These are phyloP conservation scores for Musa acuminata DNA, from an alignment of 176 grass and related monocot genomes.

Conservation along the genomic window DNA sequence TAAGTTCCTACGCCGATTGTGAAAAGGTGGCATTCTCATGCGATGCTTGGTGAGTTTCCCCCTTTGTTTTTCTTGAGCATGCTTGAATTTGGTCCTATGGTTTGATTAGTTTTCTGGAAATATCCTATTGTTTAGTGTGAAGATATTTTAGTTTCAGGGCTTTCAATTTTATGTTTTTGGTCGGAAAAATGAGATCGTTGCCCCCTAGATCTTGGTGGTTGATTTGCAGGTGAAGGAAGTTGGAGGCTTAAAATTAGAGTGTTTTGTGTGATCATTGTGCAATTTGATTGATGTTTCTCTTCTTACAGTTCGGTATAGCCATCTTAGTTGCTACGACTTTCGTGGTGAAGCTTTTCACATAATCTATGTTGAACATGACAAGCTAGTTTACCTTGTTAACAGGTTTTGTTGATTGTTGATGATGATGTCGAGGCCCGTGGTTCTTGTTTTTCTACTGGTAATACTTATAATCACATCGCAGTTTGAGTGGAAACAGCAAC, in stretches of 20 bases:
- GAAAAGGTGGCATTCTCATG: not conserved
- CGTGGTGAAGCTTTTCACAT: not conserved
- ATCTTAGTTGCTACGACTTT: not conserved
- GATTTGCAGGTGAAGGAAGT: not conserved
- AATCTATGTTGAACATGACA: not conserved
- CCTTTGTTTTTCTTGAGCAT: not conserved
- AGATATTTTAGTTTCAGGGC: not conserved
- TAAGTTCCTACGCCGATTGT: not conserved
- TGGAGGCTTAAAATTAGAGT: not conserved
- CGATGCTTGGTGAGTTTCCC: not conserved
- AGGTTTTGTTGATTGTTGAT: constrained; percentile 2
- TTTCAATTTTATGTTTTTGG: not conserved
- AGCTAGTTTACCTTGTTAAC: not conserved
- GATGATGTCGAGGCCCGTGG: constrained; percentile 20
- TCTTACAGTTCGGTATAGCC: not conserved
- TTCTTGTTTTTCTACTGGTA: constrained; percentile 23
- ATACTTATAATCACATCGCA: constrained; percentile 28
- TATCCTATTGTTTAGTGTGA: not conserved
- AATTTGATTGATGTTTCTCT: not conserved
- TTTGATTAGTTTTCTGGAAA: not conserved
- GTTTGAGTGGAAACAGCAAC: constrained; percentile 48
- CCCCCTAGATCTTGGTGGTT: not conserved
- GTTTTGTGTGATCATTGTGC: not conserved
- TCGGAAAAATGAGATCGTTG: not conserved
- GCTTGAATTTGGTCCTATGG: not conserved